Evolutionary conservation across 176 grass and related monocot species (phyloP), one percentile per base, ranked within the genome.

Genomic region (Elaeis guineensis): DNA sequence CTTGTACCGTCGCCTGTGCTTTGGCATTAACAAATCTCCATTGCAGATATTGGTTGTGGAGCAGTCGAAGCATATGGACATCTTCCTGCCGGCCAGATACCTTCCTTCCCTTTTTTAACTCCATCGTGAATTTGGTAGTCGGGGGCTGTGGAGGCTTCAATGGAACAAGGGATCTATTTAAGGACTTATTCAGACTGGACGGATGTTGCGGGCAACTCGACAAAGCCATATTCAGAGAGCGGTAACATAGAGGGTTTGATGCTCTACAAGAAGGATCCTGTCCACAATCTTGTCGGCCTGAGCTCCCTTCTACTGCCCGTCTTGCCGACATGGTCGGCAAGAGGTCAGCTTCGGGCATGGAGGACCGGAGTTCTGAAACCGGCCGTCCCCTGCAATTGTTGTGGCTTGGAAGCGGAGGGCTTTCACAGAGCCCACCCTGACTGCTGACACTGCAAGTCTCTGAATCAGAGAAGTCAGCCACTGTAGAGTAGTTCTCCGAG

Each of bases 101-200:
- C 55, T 85, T 97, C 32, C 74, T 88, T 6, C 71, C 66, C 75
- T 80, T 91, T 65, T 73, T 91, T 50, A 78, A 17, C 24, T 85
- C 93, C 0, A 77, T 26, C 16, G 5, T 57, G n/a, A 24, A 54
- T 39, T 77, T 91, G 15, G 64, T 2, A 16, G 69, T 75, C 17
- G 72, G 87, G 16, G 81, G 87, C 17, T 91, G 93, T 4, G 84
- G 93, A 5, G 93, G 93, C 59, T 73, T 91, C 6, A 59, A 62
- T 1, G 74, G 20, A 6, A 59, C 22, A 12, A 72, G 22, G 6
- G 30, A 11, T 65, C 83, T 87, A 50, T 44, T 68, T 1, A 28
- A 7, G 5, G 58, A 60, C 28, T 62, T 69, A n/a, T n/a, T 65
- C 39, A 72, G 35, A 9, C 53, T 72, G 26, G 64, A 48, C 17